Conservation (phyloP, 345 rosid species). For the Adansonia digitata region DNA sequence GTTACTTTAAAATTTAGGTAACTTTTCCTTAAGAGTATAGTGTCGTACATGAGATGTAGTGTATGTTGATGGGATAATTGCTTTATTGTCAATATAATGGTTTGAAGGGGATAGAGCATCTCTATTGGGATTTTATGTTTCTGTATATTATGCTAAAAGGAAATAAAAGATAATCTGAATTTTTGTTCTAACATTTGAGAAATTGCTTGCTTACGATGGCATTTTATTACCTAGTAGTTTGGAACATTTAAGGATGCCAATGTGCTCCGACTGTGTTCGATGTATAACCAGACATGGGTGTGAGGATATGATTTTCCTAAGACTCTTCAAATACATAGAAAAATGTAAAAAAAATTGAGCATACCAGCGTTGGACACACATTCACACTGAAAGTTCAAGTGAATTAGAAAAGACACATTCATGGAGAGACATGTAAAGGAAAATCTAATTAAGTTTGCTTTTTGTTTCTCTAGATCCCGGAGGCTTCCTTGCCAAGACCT, state of each 20-base stretch:
- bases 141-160: background rate
- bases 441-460: conserved; percentile 7
- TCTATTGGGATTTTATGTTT: background rate
- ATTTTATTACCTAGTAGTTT: background rate
- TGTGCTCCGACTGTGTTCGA: too few relatives aligned
- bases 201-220: background rate
- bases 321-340: too few relatives aligned
- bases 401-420: background rate
- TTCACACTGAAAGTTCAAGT: too few relatives aligned
- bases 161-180: background rate
- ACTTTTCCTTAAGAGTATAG: background rate
- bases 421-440: conserved; percentile 1
- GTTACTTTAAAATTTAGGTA: background rate
- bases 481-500: conserved; percentile 19
- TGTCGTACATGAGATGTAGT: background rate
- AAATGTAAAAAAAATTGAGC: too few relatives aligned
- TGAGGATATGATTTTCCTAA: too few relatives aligned
- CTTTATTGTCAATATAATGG: background rate
- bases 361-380: too few relatives aligned
- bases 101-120: background rate
- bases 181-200: background rate
- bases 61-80: background rate
- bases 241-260: background rate
- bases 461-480: conserved; percentile 25
- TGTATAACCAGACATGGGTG: too few relatives aligned